phyloP scores from a whole-genome alignment of 192 early-diverging fungal species.

The Backusella tarrabulga region DNA sequence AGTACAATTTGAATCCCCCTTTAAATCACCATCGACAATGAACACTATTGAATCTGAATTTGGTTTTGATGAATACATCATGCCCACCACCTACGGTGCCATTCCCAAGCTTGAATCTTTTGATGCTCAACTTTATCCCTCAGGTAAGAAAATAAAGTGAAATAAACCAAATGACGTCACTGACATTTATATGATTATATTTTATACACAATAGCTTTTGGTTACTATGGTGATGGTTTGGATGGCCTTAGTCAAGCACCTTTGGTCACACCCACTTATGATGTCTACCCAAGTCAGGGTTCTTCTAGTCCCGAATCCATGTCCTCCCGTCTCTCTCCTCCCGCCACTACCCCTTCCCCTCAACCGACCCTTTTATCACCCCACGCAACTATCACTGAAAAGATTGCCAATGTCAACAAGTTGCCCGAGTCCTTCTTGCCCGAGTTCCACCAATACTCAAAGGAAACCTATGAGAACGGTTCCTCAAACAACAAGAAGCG shows the following conservation, averaged over 20 bases:
- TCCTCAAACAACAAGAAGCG: constrained; percentile 26
- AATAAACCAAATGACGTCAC: constrained; percentile 13
- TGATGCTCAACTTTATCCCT: constrained; percentile 17
- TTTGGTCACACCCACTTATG: constrained; percentile 4
- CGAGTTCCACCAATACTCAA: constrained; percentile 38
- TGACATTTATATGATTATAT: neutral
- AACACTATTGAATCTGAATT: constrained; percentile 21
- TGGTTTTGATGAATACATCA: constrained; percentile 34
- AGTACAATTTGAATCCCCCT: neutral
- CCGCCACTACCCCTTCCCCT: constrained; percentile 12
- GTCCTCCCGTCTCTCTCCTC: constrained; percentile 25
- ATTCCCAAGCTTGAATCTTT: constrained; percentile 23
- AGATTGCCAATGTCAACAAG: constrained; percentile 37
- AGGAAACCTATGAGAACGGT: constrained; percentile 38
- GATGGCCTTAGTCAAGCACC: constrained; percentile 1
- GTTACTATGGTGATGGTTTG: constrained; percentile 23
- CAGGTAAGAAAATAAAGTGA: neutral
- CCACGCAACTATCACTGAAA: constrained; percentile 29
- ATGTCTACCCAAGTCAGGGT: constrained; percentile 8
- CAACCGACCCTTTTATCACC: constrained; percentile 15
- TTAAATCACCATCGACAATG: constrained; percentile 11
- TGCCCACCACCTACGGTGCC: constrained; percentile 23
- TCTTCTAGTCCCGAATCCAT: constrained; percentile 26
- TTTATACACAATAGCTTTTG: neutral
- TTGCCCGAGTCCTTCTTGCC: constrained; percentile 36